phyloP scores from a whole-genome alignment of 2,329 filamentous ascomycete species.

The Phialophora macrospora region DNA sequence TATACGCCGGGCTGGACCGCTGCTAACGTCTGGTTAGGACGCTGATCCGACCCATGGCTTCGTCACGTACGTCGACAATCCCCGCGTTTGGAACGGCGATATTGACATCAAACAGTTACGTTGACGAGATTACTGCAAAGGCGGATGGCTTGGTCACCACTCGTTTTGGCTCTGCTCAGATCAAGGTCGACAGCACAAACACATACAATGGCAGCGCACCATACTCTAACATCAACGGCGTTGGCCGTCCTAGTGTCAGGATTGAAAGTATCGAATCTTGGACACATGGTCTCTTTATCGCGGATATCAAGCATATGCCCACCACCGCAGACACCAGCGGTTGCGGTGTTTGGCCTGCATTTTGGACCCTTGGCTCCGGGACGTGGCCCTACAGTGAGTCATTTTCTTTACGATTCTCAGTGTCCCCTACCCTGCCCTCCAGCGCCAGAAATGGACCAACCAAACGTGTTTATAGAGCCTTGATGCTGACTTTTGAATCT shows the following conservation, averaged over 20 bases:
- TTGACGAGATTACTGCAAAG: slow-evolving; percentile 47
- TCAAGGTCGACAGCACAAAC: slow-evolving; percentile 30
- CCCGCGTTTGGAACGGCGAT: neutral
- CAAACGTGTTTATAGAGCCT: neutral
- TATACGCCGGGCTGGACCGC: neutral
- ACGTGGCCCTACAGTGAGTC: slow-evolving; percentile 45
- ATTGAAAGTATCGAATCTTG: slow-evolving; percentile 52
- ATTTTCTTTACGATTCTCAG: neutral
- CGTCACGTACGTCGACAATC: slow-evolving; percentile 44
- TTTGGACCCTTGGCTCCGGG: slow-evolving; percentile 48
- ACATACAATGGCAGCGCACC: slow-evolving; percentile 40
- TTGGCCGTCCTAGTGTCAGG: slow-evolving; percentile 51
- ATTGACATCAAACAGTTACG: slow-evolving; percentile 43
- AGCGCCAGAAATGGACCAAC: neutral
- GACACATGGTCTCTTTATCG: slow-evolving; percentile 53
- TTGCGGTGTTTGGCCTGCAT: slow-evolving; percentile 55
- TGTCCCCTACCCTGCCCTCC: neutral
- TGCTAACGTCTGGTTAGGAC: slow-evolving; percentile 29
- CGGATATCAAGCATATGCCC: slow-evolving; percentile 56
- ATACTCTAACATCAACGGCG: slow-evolving; percentile 51
- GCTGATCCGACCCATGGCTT: slow-evolving; percentile 57
- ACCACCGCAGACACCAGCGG: slow-evolving; percentile 41
- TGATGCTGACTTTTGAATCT: neutral
- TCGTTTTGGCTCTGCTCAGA: slow-evolving; percentile 36
- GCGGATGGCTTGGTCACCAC: slow-evolving; percentile 41